These are phyloP conservation scores for Phellopilus nigrolimitatus DNA, from an alignment of 1,284 basidiomycete genomes.

Conservation along the genomic window DNA sequence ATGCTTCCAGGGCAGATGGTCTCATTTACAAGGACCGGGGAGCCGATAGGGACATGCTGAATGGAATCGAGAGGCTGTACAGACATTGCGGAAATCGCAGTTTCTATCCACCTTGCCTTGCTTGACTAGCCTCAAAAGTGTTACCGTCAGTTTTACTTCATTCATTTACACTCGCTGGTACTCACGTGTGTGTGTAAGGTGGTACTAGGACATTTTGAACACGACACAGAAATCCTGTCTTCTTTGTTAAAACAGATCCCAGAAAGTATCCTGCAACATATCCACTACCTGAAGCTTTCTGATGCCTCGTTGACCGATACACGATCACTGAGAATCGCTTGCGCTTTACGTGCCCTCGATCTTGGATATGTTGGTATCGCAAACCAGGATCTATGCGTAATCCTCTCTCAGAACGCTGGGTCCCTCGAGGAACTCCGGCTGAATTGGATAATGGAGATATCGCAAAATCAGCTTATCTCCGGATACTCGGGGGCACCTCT, in stretches of 20 bases:
- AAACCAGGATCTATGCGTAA: neutral
- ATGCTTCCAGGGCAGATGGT: neutral
- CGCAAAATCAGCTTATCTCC: constrained; percentile 5
- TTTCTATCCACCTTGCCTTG: neutral
- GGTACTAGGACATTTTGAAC: constrained; percentile 14
- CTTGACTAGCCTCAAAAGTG: constrained; percentile 1
- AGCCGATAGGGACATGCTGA: constrained; percentile 2
- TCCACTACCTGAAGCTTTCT: constrained; percentile 8
- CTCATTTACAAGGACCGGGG: neutral
- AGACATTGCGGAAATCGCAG: constrained; percentile 1
- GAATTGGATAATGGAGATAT: constrained; percentile 12
- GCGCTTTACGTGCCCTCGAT: constrained; percentile 8
- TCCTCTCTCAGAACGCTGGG: constrained; percentile 8
- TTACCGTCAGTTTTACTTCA: constrained; percentile 1
- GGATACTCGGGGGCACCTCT: constrained; percentile 2
- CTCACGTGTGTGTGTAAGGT: constrained; percentile 4
- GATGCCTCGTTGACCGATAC: constrained; percentile 6
- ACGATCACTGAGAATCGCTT: neutral
- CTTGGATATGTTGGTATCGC: constrained; percentile 12
- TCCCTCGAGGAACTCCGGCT: constrained; percentile 13
- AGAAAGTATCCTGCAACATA: neutral
- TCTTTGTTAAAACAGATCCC: constrained; percentile 9
- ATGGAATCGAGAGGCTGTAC: constrained; percentile 12
- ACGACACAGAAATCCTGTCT: constrained; percentile 6
- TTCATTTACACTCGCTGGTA: neutral